A percentile compares a stretch with the other conserved stretches of the same genome.
phyloP scores from a whole-genome alignment of 1,139 yeast species.

The Yamadazyma sp. region DNA sequence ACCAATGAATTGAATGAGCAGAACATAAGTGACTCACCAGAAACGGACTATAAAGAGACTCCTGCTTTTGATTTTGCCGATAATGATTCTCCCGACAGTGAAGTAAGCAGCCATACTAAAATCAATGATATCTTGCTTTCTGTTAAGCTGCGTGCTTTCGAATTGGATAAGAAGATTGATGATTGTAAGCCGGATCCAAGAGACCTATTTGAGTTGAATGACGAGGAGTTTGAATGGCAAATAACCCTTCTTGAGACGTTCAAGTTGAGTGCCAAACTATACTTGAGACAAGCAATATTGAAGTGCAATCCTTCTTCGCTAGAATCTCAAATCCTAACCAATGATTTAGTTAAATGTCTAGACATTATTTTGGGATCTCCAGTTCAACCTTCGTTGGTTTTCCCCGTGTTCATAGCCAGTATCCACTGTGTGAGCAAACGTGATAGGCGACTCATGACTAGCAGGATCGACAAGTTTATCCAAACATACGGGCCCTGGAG shows the following conservation, averaged over 20 bases:
- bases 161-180: conserved; percentile 52
- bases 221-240: conserved; percentile 62
- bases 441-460: conserved; percentile 52
- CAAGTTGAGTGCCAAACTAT: conserved; percentile 68
- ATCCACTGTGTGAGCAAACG: conserved; percentile 55
- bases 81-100: conserved; percentile 18
- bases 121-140: conserved; percentile 23
- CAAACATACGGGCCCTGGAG: conserved; percentile 68
- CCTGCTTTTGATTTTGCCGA: conserved; percentile 3
- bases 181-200: conserved; percentile 52
- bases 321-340: conserved; percentile 60
- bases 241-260: conserved; percentile 70
- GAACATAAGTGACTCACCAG: conserved; percentile 13
- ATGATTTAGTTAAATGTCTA: conserved; percentile 55
- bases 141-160: conserved; percentile 38
- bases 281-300: conserved; percentile 62
- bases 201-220: conserved; percentile 48
- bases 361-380: conserved; percentile 65
- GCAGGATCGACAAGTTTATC: conserved; percentile 55
- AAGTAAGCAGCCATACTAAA: conserved; percentile 27
- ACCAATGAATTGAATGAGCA: conserved; percentile 10
- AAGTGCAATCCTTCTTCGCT: conserved; percentile 61
- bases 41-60: conserved; percentile 5
- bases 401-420: conserved; percentile 78
- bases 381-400: conserved; percentile 70